These are phyloP conservation scores for Ophiocordyceps sinensis DNA, from an alignment of 2,329 filamentous ascomycete species.

Conservation along the genomic window DNA sequence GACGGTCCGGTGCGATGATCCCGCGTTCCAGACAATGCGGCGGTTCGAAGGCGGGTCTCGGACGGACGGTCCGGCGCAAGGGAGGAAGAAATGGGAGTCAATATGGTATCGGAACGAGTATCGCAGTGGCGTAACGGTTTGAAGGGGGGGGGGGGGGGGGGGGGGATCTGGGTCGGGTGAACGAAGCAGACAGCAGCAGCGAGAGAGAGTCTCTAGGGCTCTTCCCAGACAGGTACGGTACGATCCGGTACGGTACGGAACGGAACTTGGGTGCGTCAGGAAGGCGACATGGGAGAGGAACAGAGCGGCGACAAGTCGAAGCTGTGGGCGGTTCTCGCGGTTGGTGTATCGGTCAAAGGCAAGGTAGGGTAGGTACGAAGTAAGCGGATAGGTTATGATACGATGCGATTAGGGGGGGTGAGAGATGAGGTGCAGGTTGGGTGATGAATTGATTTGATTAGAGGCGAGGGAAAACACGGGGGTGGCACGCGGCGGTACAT, in stretches of 20 bases:
- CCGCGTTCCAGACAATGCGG: conserved; percentile 22
- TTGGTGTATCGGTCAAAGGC: too few species aligned
- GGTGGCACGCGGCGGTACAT: not conserved
- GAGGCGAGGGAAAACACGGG: not conserved
- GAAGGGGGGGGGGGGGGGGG: not conserved
- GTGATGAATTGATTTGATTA: not conserved
- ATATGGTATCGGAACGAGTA: not conserved
- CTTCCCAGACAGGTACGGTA: too few species aligned
- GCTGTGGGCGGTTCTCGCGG: too few species aligned
- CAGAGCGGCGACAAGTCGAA: too few species aligned
- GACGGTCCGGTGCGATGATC: conserved; percentile 19
- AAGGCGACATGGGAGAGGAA: too few species aligned
- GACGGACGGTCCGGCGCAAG: conserved; percentile 4
- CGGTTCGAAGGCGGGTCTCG: conserved; percentile 13
- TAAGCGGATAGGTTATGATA: too few species aligned
- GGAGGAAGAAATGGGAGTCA: not conserved
- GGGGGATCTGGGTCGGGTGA: too few species aligned
- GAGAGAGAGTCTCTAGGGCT: too few species aligned
- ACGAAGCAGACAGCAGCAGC: too few species aligned
- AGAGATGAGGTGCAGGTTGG: not conserved
- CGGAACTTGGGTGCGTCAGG: too few species aligned
- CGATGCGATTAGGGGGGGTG: not conserved
- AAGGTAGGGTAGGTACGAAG: too few species aligned
- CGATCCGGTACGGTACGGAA: too few species aligned
- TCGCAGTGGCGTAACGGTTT: not conserved